A percentile compares a stretch with the other conserved stretches of the same genome.
Conservation (phyloP, 768 basidiomycete species). For the Candolleomyces aberdarensis region DNA sequence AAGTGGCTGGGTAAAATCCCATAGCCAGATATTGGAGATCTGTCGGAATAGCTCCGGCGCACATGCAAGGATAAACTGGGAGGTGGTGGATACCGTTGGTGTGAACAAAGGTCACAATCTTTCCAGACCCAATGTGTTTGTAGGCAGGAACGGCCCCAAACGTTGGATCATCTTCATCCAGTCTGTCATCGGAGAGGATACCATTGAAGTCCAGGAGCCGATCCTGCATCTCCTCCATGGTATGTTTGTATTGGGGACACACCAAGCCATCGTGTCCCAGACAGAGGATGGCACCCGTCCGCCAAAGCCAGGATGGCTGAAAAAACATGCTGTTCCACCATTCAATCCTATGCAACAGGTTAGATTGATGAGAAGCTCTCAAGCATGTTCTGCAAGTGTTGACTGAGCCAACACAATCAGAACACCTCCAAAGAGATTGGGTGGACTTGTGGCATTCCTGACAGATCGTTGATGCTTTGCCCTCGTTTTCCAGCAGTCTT, state of each 20-base stretch:
- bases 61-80: conserved; percentile 10
- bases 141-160: neutral
- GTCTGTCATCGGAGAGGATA: neutral
- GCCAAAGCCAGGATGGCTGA: conserved; percentile 10
- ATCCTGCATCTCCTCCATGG: neutral
- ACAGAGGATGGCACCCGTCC: conserved; percentile 17
- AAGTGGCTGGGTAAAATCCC: conserved; percentile 5
- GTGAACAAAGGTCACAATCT: conserved; percentile 8
- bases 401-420: neutral
- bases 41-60: neutral
- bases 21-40: conserved; percentile 7
- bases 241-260: conserved; percentile 10
- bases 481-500: neutral
- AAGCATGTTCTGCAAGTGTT: neutral
- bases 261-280: conserved; percentile 17
- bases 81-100: conserved; percentile 16
- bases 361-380: neutral
- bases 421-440: neutral
- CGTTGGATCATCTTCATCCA: neutral
- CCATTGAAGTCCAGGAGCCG: neutral
- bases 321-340: conserved; percentile 18
- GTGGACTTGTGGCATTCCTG: neutral
- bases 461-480: neutral
- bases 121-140: neutral
- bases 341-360: conserved; percentile 18